A percentile compares a stretch with the other conserved stretches of the same genome.
Evolutionary conservation across 768 basidiomycete genomes (phyloP).

Genomic region (Lactarius pseudohatsudake): DNA sequence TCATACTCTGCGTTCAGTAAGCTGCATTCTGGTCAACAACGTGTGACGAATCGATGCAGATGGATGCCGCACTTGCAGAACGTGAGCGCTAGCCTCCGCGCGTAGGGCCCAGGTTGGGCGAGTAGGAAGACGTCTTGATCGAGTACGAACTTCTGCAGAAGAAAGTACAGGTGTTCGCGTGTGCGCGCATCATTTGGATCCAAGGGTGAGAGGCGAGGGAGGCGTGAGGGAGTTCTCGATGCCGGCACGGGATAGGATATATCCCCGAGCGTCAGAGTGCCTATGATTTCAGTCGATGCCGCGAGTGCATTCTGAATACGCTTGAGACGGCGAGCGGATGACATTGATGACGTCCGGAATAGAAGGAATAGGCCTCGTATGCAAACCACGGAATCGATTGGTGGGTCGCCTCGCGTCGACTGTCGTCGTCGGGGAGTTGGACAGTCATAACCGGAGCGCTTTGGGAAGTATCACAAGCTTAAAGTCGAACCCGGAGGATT

Average conservation of each 20-base stretch:
- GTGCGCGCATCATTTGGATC: constrained; percentile 54
- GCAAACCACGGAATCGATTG: neutral
- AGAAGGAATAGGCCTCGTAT: neutral
- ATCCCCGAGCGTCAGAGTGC: constrained; percentile 56
- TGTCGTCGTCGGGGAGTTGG: neutral
- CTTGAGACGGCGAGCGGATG: constrained; percentile 43
- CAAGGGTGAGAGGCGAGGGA: constrained; percentile 48
- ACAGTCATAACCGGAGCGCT: neutral
- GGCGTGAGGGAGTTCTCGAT: constrained; percentile 47
- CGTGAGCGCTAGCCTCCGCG: constrained; percentile 58
- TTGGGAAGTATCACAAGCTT: neutral
- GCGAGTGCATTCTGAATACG: constrained; percentile 47
- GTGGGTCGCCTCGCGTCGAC: neutral
- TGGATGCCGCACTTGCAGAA: constrained; percentile 51
- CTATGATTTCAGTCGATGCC: constrained; percentile 44
- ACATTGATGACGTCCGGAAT: neutral
- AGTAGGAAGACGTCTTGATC: constrained; percentile 68
- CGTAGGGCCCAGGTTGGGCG: constrained; percentile 67
- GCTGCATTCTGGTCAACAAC: constrained; percentile 34
- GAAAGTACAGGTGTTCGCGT: constrained; percentile 58
- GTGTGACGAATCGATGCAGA: neutral
- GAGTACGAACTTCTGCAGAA: constrained; percentile 66
- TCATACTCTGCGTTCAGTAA: constrained; percentile 69
- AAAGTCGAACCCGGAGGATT: neutral
- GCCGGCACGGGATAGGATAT: constrained; percentile 56